phyloP scores from a whole-genome alignment of 1,284 basidiomycete species.

The Polyporus tsugae region DNA sequence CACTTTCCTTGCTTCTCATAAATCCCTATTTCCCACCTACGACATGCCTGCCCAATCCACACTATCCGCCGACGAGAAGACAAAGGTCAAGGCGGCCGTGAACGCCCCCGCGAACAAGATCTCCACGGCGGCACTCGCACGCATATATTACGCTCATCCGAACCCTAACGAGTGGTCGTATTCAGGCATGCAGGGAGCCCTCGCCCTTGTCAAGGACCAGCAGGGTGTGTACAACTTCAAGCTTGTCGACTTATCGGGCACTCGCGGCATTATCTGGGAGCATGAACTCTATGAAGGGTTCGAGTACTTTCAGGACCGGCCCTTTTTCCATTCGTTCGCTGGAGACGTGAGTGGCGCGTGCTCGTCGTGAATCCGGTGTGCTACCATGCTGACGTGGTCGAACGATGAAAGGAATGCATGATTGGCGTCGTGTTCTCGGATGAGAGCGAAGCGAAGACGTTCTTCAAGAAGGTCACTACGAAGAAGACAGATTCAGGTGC shows the following conservation, averaged over 20 bases:
- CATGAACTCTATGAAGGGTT: conserved; percentile 92
- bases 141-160: conserved; percentile 89
- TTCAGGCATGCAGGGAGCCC: conserved; percentile 84
- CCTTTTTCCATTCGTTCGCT: conserved; percentile 94
- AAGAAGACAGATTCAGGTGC: conserved; percentile 72
- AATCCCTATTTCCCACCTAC: neutral
- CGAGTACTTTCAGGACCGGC: conserved; percentile 86
- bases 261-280: conserved; percentile 92
- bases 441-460: conserved; percentile 87
- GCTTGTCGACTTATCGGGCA: conserved; percentile 85
- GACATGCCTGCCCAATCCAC: conserved; percentile 77
- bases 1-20: conserved; percentile 8
- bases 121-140: conserved; percentile 77
- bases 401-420: conserved; percentile 76
- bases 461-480: conserved; percentile 87
- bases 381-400: conserved; percentile 16
- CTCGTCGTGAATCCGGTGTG: neutral
- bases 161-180: conserved; percentile 84
- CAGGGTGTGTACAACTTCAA: conserved; percentile 72
- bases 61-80: conserved; percentile 78
- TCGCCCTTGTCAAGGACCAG: conserved; percentile 75
- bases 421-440: conserved; percentile 93
- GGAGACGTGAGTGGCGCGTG: conserved; percentile 78
- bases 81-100: conserved; percentile 75
- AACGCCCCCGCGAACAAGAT: conserved; percentile 74